Evolutionary conservation across 2,329 filamentous ascomycete species (phyloP).

Genomic region (Periconia sp.): DNA sequence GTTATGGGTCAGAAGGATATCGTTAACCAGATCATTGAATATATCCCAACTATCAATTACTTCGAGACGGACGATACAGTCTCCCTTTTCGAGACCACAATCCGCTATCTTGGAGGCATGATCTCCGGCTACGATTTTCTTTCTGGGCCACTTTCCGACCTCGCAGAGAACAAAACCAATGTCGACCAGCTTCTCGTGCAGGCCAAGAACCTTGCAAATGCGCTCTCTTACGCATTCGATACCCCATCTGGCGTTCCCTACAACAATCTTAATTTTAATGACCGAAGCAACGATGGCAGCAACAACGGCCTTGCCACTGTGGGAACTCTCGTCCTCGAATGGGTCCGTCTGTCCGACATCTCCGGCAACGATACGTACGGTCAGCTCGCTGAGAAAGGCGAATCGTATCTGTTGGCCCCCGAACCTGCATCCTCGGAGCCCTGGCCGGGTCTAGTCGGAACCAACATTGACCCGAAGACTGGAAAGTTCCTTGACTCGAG

Average conservation of each 20-base stretch:
- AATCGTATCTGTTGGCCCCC: slow-evolving; percentile 73
- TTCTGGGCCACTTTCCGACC: slow-evolving; percentile 65
- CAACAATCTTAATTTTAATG: slow-evolving; percentile 69
- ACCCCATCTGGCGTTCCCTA: slow-evolving; percentile 77
- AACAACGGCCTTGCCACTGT: slow-evolving; percentile 77
- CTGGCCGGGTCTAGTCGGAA: slow-evolving; percentile 78
- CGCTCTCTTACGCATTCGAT: slow-evolving; percentile 78
- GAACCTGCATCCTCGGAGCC: slow-evolving; percentile 68
- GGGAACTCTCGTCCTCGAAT: slow-evolving; percentile 82
- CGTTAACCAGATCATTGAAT: slow-evolving; percentile 73
- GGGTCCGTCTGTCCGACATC: slow-evolving; percentile 79
- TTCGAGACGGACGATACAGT: slow-evolving; percentile 63
- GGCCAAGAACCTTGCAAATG: slow-evolving; percentile 71
- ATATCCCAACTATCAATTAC: slow-evolving; percentile 75
- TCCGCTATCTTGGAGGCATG: slow-evolving; percentile 83
- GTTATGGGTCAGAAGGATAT: slow-evolving; percentile 74
- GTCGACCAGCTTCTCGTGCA: slow-evolving; percentile 70
- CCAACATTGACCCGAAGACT: slow-evolving; percentile 66
- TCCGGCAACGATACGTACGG: slow-evolving; percentile 72
- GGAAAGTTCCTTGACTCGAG: slow-evolving; percentile 70
- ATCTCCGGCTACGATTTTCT: slow-evolving; percentile 78
- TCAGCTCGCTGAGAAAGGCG: slow-evolving; percentile 68
- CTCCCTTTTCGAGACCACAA: slow-evolving; percentile 88
- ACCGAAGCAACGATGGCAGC: slow-evolving; percentile 55
- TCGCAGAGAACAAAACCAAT: slow-evolving; percentile 54